Evolutionary conservation across 2,329 filamentous ascomycete species (phyloP).

Genomic region (Myrmaecium sp.): DNA sequence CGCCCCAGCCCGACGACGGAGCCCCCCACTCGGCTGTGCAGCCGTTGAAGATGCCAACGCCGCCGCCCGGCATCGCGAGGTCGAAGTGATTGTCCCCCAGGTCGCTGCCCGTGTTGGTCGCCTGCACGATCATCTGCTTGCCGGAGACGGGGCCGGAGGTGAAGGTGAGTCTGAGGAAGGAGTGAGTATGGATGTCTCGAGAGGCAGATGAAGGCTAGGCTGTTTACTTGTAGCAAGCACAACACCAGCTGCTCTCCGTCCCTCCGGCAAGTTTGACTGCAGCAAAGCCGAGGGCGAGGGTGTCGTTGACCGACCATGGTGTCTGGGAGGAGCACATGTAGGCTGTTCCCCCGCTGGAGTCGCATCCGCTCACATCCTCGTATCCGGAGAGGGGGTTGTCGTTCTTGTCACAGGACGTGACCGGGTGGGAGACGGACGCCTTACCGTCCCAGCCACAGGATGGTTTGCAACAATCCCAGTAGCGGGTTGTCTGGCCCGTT

Average conservation of each 20-base stretch:
- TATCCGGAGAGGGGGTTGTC: constrained; percentile 37
- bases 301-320: constrained; percentile 40
- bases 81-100: constrained; percentile 42
- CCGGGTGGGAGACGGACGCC: constrained; percentile 33
- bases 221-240: constrained; percentile 38
- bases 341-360: constrained; percentile 39
- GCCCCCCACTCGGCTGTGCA: constrained; percentile 33
- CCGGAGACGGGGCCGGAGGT: constrained; percentile 35
- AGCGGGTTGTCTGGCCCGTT: constrained; percentile 14
- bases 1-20: constrained; percentile 37
- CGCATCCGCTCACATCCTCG: constrained; percentile 27
- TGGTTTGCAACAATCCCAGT: constrained; percentile 52
- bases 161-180: constrained; percentile 29
- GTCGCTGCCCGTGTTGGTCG: constrained; percentile 43
- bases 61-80: constrained; percentile 34
- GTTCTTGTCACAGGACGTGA: constrained; percentile 36
- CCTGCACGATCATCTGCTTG: constrained; percentile 45
- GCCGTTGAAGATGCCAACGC: constrained; percentile 38
- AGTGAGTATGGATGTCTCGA: neutral
- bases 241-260: constrained; percentile 42
- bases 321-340: constrained; percentile 44
- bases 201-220: neutral
- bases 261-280: constrained; percentile 39
- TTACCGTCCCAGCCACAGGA: constrained; percentile 46
- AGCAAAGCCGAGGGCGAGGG: constrained; percentile 43